Percentiles rank a stretch among this genome's conserved stretches.
Evolutionary conservation across 768 basidiomycete species (phyloP).

Genomic region (Kwoniella bestiolae): DNA sequence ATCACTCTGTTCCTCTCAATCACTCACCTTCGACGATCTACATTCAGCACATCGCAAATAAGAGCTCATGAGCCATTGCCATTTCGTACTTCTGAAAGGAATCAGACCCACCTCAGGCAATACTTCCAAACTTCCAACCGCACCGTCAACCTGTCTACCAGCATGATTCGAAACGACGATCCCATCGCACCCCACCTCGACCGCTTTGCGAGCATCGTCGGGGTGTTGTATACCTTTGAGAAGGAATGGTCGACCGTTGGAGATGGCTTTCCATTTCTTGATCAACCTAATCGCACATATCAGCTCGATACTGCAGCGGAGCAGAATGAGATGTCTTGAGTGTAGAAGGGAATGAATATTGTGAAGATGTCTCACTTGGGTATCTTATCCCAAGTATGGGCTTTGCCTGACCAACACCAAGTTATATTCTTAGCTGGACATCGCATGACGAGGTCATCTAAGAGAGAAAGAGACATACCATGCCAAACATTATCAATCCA

Average conservation of each 20-base stretch:
- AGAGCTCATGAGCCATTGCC: background rate
- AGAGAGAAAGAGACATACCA: constrained; percentile 38
- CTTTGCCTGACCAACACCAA: constrained; percentile 62
- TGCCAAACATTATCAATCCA: constrained; percentile 46
- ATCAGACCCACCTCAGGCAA: constrained; percentile 30
- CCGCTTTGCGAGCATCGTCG: constrained; percentile 71
- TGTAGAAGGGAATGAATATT: too few relatives aligned
- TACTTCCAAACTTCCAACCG: constrained; percentile 66
- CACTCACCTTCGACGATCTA: constrained; percentile 35
- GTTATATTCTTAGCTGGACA: background rate
- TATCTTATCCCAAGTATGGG: constrained; percentile 64
- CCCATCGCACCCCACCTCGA: constrained; percentile 71
- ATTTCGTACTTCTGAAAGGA: too few relatives aligned
- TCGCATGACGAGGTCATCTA: too few relatives aligned
- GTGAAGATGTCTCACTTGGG: constrained; percentile 47
- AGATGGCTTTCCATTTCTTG: constrained; percentile 49
- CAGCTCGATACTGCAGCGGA: background rate
- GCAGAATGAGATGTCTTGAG: background rate
- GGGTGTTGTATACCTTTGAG: constrained; percentile 70
- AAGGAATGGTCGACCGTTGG: constrained; percentile 60
- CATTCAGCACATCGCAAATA: background rate
- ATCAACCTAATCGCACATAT: constrained; percentile 10
- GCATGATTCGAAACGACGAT: constrained; percentile 78
- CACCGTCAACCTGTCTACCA: constrained; percentile 72
- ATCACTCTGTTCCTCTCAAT: background rate